Evolutionary conservation across 805 yeast species (phyloP), one percentile per base, ranked within the genome.

Genomic region (Danielia reshetovae): DNA sequence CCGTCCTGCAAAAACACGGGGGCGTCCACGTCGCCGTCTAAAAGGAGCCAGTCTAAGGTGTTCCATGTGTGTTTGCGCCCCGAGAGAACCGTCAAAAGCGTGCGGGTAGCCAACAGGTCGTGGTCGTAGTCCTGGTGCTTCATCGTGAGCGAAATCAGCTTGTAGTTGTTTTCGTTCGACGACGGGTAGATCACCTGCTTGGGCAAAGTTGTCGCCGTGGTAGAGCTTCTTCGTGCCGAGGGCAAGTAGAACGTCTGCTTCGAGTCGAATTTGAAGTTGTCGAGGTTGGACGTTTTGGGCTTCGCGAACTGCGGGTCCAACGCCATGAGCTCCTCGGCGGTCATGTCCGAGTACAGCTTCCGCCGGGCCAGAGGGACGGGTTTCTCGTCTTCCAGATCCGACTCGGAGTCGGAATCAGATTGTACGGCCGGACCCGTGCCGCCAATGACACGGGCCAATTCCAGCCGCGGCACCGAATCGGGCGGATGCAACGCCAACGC

Each of bases 291-390:
- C 2, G 59, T 52, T 39, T 60, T 56, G 15, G 68, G 58, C 36
- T 63, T 59, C 4, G 67, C 53, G 49, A 62, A 75, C 45, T 75
- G 80, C 2, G 74, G 69, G 51, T 75, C 81, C 40, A 75, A 55
- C 9, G 73, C 75, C 55, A 74, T 51, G 38, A 75, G 57, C 51
- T 75, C 80, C 37, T 72, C 76, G 49, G 71, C 65, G 11, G 78
- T 62, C 77, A 75, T 69, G 11, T 63, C 75, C 22, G 70, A 62
- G 43, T 70, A 68, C 29, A 74, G 67, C 44, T 74, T 71, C 35
- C 74, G 54, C 18, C 73, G 48, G 40, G 33, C 34, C 10, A 21
- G 33, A 7, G 45, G 41, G 7, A 30, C 15, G 8, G 15, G 29
- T 14, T 23, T 35, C 19, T 29, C 37, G 27, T 23, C 38, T 4